Conservation (phyloP, 2,329 filamentous ascomycete genomes). For the Coniella vitis region DNA sequence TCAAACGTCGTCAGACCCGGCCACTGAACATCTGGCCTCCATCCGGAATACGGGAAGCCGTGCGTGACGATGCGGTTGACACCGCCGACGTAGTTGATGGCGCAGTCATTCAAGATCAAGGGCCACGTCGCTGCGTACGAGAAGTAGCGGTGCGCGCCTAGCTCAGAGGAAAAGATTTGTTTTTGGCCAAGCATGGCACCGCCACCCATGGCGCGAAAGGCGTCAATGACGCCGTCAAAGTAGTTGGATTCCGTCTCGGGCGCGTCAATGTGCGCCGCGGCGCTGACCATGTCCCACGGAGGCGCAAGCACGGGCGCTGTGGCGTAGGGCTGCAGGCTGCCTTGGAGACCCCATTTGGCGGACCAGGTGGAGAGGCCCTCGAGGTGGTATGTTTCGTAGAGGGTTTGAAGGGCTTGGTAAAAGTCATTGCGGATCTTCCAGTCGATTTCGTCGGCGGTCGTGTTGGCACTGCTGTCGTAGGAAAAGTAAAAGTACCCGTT, state of each 20-base stretch:
- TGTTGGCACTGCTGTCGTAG: not conserved
- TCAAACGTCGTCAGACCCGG: constrained; percentile 8
- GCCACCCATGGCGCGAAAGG: constrained; percentile 6
- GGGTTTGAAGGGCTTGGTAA: constrained; percentile 6
- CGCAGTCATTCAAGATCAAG: constrained; percentile 7
- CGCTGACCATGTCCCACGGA: constrained; percentile 10
- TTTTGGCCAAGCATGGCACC: constrained; percentile 7
- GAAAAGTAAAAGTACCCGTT: constrained; percentile 5
- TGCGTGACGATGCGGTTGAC: constrained; percentile 11
- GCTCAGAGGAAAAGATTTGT: constrained; percentile 8
- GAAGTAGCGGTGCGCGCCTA: constrained; percentile 4
- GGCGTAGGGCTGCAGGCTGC: constrained; percentile 7
- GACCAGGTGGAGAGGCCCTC: constrained; percentile 4
- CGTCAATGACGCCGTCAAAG: constrained; percentile 8
- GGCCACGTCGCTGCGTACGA: constrained; percentile 4
- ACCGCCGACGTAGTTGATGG: constrained; percentile 9
- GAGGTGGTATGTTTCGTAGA: constrained; percentile 8
- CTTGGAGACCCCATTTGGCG: constrained; percentile 5
- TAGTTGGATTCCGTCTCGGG: constrained; percentile 12
- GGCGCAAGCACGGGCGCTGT: constrained; percentile 5
- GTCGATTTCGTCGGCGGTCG: not conserved
- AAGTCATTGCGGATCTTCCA: constrained; percentile 11
- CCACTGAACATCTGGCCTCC: constrained; percentile 5
- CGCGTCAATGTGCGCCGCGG: constrained; percentile 8
- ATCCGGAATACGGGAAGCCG: constrained; percentile 5